Conservation (phyloP, 495 filamentous ascomycete genomes). For the Lindgomyces ingoldianus region DNA sequence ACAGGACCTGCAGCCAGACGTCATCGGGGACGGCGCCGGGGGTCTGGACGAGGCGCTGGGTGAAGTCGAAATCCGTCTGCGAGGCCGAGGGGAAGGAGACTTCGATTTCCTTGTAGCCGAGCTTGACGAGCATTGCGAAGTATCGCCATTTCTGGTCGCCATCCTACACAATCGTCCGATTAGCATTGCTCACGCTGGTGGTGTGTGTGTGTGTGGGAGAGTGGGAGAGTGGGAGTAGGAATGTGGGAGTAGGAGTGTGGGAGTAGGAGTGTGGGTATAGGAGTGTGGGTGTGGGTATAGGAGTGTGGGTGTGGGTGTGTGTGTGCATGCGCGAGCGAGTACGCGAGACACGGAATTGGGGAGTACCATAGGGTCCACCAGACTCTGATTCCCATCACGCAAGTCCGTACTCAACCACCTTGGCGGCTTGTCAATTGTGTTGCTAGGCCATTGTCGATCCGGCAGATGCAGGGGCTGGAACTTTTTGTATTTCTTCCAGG, state of each 20-base stretch:
- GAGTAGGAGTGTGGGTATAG: no score
- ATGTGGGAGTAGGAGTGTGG: no score
- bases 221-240: no score
- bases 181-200: no score
- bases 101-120: conserved; percentile 98
- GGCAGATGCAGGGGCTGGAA: conserved; percentile 77
- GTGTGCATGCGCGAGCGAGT: neutral
- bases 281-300: no score
- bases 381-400: conserved; percentile 48
- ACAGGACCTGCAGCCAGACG: conserved; percentile 93
- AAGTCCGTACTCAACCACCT: conserved; percentile 50
- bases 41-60: conserved; percentile 80
- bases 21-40: conserved; percentile 86
- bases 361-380: conserved; percentile 56
- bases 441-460: conserved; percentile 89
- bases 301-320: no score
- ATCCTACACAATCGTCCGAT: conserved; percentile 67
- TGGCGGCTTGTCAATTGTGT: conserved; percentile 48
- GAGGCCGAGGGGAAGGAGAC: conserved; percentile 94
- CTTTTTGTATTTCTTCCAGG: conserved; percentile 84
- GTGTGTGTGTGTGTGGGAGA: no score
- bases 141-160: conserved; percentile 92
- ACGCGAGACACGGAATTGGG: neutral
- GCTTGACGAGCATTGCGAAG: conserved; percentile 89
- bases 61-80: conserved; percentile 95